Conservation (phyloP, 148 eudicot species). For the Cornus controversa region DNA sequence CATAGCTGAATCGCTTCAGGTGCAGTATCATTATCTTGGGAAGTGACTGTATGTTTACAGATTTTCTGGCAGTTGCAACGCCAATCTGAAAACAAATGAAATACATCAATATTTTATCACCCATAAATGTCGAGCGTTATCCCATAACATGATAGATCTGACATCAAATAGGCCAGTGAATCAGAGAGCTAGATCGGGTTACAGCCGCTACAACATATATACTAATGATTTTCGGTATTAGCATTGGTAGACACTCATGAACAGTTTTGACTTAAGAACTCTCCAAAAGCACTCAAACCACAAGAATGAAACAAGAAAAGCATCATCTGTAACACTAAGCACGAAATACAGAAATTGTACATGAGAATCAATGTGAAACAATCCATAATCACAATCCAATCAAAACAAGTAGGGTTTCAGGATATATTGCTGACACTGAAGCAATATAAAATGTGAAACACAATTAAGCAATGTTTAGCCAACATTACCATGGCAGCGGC, state of each 20-base stretch:
- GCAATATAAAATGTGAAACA: background rate
- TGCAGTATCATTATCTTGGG: slow-evolving; percentile 89
- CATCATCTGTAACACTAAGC: background rate
- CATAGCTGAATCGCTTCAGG: slow-evolving; percentile 92
- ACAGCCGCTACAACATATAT: no score
- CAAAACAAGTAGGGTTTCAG: no score
- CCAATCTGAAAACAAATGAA: slow-evolving; percentile 51
- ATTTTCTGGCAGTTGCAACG: slow-evolving; percentile 83
- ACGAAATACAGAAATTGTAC: background rate
- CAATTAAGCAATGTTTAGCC: background rate
- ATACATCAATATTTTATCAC: background rate
- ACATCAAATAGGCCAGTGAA: background rate
- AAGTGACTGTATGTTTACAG: slow-evolving; percentile 68
- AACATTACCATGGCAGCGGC: background rate
- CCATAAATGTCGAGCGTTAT: background rate
- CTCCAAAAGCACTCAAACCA: background rate
- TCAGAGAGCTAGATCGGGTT: background rate
- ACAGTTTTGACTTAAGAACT: background rate
- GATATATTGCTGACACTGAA: background rate
- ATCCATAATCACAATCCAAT: background rate
- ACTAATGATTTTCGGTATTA: no score
- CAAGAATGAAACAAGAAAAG: background rate
- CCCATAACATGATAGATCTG: background rate
- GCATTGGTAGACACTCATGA: background rate
- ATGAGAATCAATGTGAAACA: slow-evolving; percentile 1